Base-by-base conservation (phyloP, 345 rosid genomes). In the Nephelium lappaceum region DNA sequence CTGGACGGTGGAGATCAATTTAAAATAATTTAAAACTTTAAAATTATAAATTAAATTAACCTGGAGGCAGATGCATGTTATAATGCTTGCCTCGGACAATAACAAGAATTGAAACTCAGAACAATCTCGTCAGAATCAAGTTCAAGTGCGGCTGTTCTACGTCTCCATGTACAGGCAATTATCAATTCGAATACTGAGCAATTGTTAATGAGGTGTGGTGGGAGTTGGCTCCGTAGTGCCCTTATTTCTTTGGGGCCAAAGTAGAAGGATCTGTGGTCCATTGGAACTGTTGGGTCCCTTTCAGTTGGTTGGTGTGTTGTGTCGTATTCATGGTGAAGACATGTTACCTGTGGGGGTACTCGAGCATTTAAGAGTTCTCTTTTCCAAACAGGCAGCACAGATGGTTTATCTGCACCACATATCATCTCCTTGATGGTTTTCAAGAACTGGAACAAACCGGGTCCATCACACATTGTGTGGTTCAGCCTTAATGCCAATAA, bases 131-230 rank as follows among this genome's bases (percentile, higher is more conserved):
- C 27, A 5, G 85, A 80, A 10, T 63, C 62, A 0, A 64, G 69
- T 15, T 76, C 24, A 23, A 79, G 78, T 27, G 85, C 81, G 15
- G 57, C 27, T 1, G 83, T 73, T 11, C 76, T 78, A 10, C 83
- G 77, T 24, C 42, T 67, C 81, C 85, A 83, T 7, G 77, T 2
- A 64, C 36, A 79, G 1, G 83, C 80, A 4, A 63, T 7, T 11
- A 79, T 2, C 5, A 83, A 16, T 0, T 83, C 85, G 4, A 76
- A 83, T 0, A n/a, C 55, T 7, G 85, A 47, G 73, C 78, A 83
- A 9, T 21, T 27, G 9, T 27, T 41, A 6, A 24, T 5, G 16
- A 67, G 72, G 41, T 70, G 70, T 24, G 39, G 68, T 0, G 85
- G 83, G 6, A 57, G 55, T 9, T 36, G 8, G 9, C 43, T 58